These are phyloP conservation scores for Leucogyrophana mollusca DNA, from an alignment of 768 basidiomycete species.

Conservation along the genomic window DNA sequence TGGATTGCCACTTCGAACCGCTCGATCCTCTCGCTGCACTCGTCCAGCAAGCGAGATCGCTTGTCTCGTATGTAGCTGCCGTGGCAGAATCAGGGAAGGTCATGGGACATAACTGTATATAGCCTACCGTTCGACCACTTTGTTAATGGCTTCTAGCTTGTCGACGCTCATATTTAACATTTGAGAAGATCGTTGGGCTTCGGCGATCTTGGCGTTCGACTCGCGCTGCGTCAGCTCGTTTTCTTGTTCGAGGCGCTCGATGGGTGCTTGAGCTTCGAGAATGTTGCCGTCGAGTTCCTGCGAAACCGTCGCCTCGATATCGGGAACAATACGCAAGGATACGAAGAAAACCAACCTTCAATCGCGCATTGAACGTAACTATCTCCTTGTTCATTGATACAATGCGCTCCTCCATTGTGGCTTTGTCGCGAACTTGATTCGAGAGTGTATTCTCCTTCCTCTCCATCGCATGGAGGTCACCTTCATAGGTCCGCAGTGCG, in stretches of 20 bases:
- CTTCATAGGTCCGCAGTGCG: conserved; percentile 53
- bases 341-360: conserved; percentile 44
- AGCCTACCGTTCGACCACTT: conserved; percentile 62
- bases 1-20: conserved; percentile 45
- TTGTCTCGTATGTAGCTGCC: conserved; percentile 74
- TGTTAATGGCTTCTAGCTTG: conserved; percentile 58
- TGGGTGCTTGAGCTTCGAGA: conserved; percentile 59
- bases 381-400: conserved; percentile 60
- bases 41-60: conserved; percentile 56
- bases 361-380: conserved; percentile 35
- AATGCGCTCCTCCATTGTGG: conserved; percentile 53
- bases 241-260: conserved; percentile 59
- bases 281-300: conserved; percentile 69
- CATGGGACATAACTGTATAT: not conserved
- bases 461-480: conserved; percentile 61
- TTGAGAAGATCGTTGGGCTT: conserved; percentile 56
- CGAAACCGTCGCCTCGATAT: conserved; percentile 1
- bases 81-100: not conserved
- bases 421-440: conserved; percentile 59
- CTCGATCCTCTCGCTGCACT: conserved; percentile 55
- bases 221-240: conserved; percentile 50
- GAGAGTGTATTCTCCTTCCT: conserved; percentile 56
- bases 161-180: conserved; percentile 67
- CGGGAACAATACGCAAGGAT: not conserved
- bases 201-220: conserved; percentile 43